Percentiles rank a stretch among this genome's conserved stretches.
Evolutionary conservation across 1,284 basidiomycete species (phyloP).

Genomic region (Calocybe gambosa): DNA sequence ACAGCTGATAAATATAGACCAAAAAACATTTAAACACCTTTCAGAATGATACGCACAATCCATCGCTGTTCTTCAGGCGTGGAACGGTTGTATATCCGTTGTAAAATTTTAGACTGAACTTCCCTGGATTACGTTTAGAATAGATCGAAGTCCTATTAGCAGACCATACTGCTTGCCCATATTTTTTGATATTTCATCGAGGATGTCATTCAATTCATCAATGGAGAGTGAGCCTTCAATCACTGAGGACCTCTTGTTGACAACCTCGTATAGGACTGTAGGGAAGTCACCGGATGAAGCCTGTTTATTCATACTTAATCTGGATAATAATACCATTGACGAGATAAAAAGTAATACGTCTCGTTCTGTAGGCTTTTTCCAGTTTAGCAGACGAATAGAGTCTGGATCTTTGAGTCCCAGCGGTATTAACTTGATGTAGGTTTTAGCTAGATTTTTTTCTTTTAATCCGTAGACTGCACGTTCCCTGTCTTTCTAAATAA

Average conservation of each 20-base stretch:
- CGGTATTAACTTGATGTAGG: slow-evolving; percentile 84
- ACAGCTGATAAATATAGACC: not conserved
- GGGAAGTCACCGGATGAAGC: slow-evolving; percentile 80
- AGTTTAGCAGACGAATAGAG: slow-evolving; percentile 75
- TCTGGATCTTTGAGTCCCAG: slow-evolving; percentile 73
- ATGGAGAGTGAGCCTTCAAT: slow-evolving; percentile 71
- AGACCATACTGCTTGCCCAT: slow-evolving; percentile 57
- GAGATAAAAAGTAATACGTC: slow-evolving; percentile 34
- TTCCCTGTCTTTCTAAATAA: slow-evolving; percentile 78
- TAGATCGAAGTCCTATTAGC: slow-evolving; percentile 1
- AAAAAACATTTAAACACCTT: slow-evolving; percentile 46
- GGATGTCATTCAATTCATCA: slow-evolving; percentile 71
- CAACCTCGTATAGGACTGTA: slow-evolving; percentile 77
- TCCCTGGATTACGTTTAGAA: slow-evolving; percentile 41
- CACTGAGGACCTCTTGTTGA: slow-evolving; percentile 79
- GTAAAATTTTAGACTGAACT: slow-evolving; percentile 67
- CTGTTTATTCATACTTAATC: slow-evolving; percentile 26
- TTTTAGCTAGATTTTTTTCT: slow-evolving; percentile 86
- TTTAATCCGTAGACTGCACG: slow-evolving; percentile 87
- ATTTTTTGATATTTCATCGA: slow-evolving; percentile 70
- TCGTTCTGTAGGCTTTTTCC: slow-evolving; percentile 80
- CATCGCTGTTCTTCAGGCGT: slow-evolving; percentile 85
- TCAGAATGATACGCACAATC: slow-evolving; percentile 90
- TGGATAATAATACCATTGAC: not conserved
- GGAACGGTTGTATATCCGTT: slow-evolving; percentile 69